Evolutionary conservation across 768 basidiomycete genomes (phyloP), one percentile per base, ranked within the genome.

Genomic region (Lactarius trivialis): DNA sequence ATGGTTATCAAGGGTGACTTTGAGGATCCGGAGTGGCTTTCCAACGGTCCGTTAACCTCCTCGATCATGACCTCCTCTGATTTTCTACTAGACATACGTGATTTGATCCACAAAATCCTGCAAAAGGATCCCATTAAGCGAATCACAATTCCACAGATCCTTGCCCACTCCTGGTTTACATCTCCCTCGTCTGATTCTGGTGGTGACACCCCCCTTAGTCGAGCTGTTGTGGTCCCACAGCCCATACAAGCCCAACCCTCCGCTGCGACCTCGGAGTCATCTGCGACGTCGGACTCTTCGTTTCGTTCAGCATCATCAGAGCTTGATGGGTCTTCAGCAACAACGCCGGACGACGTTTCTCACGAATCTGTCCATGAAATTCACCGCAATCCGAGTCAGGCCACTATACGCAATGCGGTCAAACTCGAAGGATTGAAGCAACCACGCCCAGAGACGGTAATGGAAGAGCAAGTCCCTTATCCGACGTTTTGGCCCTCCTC

Each of bases 1-100:
- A 88, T 90, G 73, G 90, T 99, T 64, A 85, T 93, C 57, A 77
- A 84, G 65, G 92, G 89, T 17, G 85, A 88, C 50, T 98, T 90
- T 70, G 92, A 96, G 65, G 91, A 98, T 70, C 94, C 93, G 7
- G 83, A 85, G 61, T 99, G 95, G 94, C 78, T 98, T 19, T 91
- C 92, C 32, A 75, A 80, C 69, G 92, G 95, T 95, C 73, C 60
- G 78, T 70, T 30, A 53, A 12, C n/a, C 21, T 39, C 21, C 55
- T 9, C 4, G 12, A 28, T 56, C 37, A 14, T 60, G 5, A 60
- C 19, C 45, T 41, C 15, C 24, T 24, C 55, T 68, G 41, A 64
- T 51, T 26, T 62, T 57, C 34, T 50, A 60, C 36, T 72, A 96
- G 96, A 95, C 70, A 82, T 90, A n/a, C 88, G 92, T 49, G 85